Evolutionary conservation across 371 early-diverging fungal species (phyloP).

Genomic region (Batkoa obscura): DNA sequence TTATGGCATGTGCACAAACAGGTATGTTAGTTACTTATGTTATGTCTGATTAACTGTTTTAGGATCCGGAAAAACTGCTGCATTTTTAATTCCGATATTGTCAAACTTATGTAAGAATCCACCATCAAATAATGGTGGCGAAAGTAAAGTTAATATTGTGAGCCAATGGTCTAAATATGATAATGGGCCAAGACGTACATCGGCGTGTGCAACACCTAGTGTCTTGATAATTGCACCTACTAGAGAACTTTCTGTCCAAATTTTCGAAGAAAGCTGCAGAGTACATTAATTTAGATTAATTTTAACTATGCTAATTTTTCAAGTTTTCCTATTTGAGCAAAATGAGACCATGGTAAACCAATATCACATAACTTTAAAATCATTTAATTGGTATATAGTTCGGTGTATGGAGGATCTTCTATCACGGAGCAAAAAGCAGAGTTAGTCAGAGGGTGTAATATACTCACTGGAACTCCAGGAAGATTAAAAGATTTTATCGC

Average conservation of each 20-base stretch:
- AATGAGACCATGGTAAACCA: slow-evolving; percentile 6
- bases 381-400: not conserved
- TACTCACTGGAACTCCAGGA: slow-evolving; percentile 1
- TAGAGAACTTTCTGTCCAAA: not conserved
- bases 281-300: not conserved
- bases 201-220: not conserved
- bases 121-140: too few relatives aligned
- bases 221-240: not conserved
- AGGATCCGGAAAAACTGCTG: slow-evolving; percentile 49
- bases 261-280: not conserved
- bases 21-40: slow-evolving; percentile 15
- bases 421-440: not conserved
- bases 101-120: not conserved
- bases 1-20: slow-evolving; percentile 63
- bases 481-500: not conserved
- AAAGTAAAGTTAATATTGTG: too few relatives aligned
- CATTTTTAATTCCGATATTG: slow-evolving; percentile 34
- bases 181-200: not conserved
- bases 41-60: not conserved
- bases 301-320: not conserved
- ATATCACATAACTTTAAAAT: slow-evolving; percentile 43
- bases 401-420: not conserved
- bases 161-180: not conserved
- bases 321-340: not conserved
- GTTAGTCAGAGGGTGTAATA: not conserved